phyloP scores from a whole-genome alignment of 2,329 filamentous ascomycete species.

The Cladobotryum protrusum region DNA sequence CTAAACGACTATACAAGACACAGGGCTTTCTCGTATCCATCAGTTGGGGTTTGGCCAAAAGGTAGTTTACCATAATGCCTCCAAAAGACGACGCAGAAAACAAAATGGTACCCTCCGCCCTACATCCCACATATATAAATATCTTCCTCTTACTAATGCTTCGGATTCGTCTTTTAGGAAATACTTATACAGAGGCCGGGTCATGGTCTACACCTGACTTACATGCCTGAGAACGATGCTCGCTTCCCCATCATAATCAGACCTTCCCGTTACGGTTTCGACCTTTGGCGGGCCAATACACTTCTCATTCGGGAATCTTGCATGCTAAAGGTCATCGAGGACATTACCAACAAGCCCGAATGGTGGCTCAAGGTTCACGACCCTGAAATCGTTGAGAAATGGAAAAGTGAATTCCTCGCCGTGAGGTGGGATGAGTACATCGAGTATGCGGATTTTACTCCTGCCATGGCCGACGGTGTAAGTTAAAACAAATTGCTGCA shows the following conservation, averaged over 20 bases:
- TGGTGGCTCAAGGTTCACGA: constrained; percentile 29
- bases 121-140: too few relatives aligned
- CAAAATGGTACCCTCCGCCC: too few relatives aligned
- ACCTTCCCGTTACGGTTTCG: too few relatives aligned
- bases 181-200: constrained; percentile 15
- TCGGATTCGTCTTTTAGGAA: too few relatives aligned
- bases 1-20: too few relatives aligned
- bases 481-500: constrained; percentile 7
- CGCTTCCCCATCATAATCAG: constrained; percentile 19
- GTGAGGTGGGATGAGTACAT: constrained; percentile 24
- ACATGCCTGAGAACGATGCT: background rate
- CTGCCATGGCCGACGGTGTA: constrained; percentile 25
- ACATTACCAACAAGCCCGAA: constrained; percentile 29
- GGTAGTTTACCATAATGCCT: too few relatives aligned
- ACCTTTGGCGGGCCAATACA: constrained; percentile 23
- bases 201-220: constrained; percentile 20
- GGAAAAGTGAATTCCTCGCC: constrained; percentile 23
- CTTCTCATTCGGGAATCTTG: constrained; percentile 25
- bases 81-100: too few relatives aligned
- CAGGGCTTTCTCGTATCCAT: too few relatives aligned
- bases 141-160: too few relatives aligned
- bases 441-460: constrained; percentile 22
- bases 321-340: constrained; percentile 28
- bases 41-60: too few relatives aligned
- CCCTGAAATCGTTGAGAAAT: constrained; percentile 20